Evolutionary conservation across 345 rosid species (phyloP).

Genomic region (Rhizophora mangle): DNA sequence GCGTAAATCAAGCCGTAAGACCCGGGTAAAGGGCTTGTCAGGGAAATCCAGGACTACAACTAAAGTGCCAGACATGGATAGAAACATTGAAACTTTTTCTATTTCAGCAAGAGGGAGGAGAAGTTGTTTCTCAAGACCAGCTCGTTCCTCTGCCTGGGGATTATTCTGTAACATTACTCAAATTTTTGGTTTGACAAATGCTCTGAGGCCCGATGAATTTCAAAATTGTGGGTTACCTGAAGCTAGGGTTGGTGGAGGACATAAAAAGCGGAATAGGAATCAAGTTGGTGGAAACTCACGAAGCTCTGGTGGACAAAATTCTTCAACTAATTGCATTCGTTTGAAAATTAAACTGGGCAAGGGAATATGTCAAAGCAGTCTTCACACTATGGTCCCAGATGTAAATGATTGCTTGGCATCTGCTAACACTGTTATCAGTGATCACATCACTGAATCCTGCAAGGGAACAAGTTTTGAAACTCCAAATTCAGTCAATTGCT

Average conservation of each 20-base stretch:
- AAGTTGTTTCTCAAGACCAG: conserved; percentile 56
- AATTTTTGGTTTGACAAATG: conserved; percentile 38
- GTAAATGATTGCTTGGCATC: conserved; percentile 36
- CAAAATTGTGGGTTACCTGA: conserved; percentile 34
- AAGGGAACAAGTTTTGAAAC: conserved; percentile 28
- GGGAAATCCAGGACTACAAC: conserved; percentile 37
- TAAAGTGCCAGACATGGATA: conserved; percentile 33
- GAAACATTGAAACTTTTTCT: conserved; percentile 11
- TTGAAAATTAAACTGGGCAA: conserved; percentile 83
- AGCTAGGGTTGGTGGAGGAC: conserved; percentile 32
- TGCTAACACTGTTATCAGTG: conserved; percentile 26
- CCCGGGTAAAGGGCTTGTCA: conserved; percentile 40
- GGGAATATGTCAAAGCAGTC: conserved; percentile 36
- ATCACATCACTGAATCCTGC: conserved; percentile 14
- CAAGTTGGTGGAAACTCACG: conserved; percentile 26
- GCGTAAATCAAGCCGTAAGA: conserved; percentile 42
- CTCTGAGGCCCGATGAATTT: conserved; percentile 34
- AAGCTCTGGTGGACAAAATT: conserved; percentile 35
- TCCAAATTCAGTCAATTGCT: conserved; percentile 22
- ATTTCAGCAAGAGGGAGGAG: conserved; percentile 63
- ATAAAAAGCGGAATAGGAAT: conserved; percentile 34
- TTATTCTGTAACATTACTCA: conserved; percentile 43
- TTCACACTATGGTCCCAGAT: conserved; percentile 36
- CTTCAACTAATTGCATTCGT: conserved; percentile 54
- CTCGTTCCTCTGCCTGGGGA: conserved; percentile 79